phyloP scores from a whole-genome alignment of 2,329 filamentous ascomycete species.

The Pseudogymnoascus sp. region DNA sequence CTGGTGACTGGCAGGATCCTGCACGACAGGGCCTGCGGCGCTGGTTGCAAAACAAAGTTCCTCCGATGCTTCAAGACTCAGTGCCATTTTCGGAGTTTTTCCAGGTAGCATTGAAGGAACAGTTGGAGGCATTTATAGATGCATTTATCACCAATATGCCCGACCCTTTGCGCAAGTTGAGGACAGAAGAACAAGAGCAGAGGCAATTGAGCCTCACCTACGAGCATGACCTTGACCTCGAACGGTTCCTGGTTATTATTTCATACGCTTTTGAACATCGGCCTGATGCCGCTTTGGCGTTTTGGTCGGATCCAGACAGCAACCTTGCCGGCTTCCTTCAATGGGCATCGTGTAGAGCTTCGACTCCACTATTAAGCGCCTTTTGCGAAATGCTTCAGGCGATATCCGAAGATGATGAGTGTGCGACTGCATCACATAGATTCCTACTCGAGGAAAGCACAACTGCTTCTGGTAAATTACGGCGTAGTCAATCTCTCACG shows the following conservation, averaged over 20 bases:
- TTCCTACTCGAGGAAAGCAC: conserved; percentile 83
- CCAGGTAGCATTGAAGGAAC: conserved; percentile 63
- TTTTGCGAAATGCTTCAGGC: conserved; percentile 95
- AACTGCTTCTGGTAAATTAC: conserved; percentile 65
- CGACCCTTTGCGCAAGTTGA: conserved; percentile 76
- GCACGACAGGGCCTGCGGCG: conserved; percentile 73
- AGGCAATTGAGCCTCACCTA: conserved; percentile 56
- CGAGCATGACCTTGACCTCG: conserved; percentile 65
- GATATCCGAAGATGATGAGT: conserved; percentile 72
- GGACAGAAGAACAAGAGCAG: conserved; percentile 84
- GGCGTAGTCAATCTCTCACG: conserved; percentile 74
- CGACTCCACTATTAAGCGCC: conserved; percentile 88
- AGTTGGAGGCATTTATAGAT: conserved; percentile 80
- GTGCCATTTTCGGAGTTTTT: conserved; percentile 64
- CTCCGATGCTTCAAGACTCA: conserved; percentile 57
- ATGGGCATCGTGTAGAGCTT: conserved; percentile 92
- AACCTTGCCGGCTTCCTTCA: conserved; percentile 91
- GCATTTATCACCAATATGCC: conserved; percentile 93
- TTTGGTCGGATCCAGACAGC: conserved; percentile 87
- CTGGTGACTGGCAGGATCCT: conserved; percentile 79
- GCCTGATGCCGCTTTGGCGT: conserved; percentile 73
- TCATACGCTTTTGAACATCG: conserved; percentile 84
- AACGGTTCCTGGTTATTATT: conserved; percentile 86
- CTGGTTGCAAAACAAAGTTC: conserved; percentile 73
- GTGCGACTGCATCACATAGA: conserved; percentile 74